Base-by-base conservation (phyloP, 2,329 filamentous ascomycete species). In the Tolypocladium paradoxum region DNA sequence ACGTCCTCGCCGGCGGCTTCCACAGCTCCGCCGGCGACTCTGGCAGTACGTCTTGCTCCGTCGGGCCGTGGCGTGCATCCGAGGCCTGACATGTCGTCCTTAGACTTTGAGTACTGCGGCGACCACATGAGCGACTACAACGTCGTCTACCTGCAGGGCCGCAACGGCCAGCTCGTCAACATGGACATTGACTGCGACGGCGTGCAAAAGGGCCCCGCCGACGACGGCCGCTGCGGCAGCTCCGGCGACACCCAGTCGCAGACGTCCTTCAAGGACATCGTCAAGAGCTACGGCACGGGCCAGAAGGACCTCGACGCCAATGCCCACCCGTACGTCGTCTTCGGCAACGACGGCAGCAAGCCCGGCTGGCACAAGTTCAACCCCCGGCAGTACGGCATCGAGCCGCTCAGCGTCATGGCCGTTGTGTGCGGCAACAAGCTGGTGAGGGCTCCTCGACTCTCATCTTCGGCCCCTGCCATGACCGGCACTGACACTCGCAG, bases 171-270 rank as follows among this genome's bases (percentile, higher is more conserved):
- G 37, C 67, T 81, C 38, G 72, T 68, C 50, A 75, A 82, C 63
- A 79, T 82, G 75, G 79, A 82, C 58, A 70, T 82, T 52, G 78
- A 81, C 65, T 83, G 79, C 59, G 79, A 83, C 57, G 79, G 79
- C 24, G 61, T 68, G 8, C 70, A 77, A 52, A 63, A 65, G 24
- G 67, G 68, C 8, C 58, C 65, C 31, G 68, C 67, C 36, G 68
- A 71, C 53, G 73, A 71, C 33, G 73, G 74, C 2, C 70, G 71
- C 40, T 81, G 78, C 58, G 68, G 62, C 35, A 68, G 65, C 20
- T 75, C 73, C 12, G 62, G 57, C 20, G 73, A 75, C 52, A 73
- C 69, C 2, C 75, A 78, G 60, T 65, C 64, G 36, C 58, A 72
- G 53, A 81, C 79, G 1, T 68, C 75, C 0, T 81, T 81, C 62